Evolutionary conservation across 768 basidiomycete genomes (phyloP), one percentile per base, ranked within the genome.

Genomic region (Russula griseocarnosa): DNA sequence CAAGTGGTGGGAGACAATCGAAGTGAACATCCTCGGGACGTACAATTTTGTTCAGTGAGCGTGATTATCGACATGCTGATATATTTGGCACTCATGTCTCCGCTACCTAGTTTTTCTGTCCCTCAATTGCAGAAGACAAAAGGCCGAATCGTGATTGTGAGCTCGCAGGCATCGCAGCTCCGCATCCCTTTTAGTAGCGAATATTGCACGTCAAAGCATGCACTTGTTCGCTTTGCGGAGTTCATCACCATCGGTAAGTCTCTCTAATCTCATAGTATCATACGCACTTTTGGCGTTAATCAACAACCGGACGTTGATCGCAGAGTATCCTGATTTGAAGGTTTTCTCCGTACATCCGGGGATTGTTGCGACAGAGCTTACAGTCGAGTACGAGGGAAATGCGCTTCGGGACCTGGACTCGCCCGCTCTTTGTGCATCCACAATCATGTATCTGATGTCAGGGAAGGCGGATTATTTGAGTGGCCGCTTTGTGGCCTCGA

Each of bases 1-100:
- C 1, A 53, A n/a, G 20, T 66, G 65, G 65, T 66, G 61, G 65
- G 46, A 58, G 3, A 53, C 59, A 8, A 16, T 59, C 11, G 66
- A 67, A 7, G 40, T 64, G 58, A 67, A 64, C 11, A n/a, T 67
- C 7, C 62, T 57, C 20, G 66, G 66, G 3, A 38, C 58, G 1
- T 64, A 63, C 47, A 60, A 63, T 24, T 55, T 52, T 5, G 55
- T 49, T 6, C 58, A 63, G 66, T 66, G 28, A 30, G 51, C 22
- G 44, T 16, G 22, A 16, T 58, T 22, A 22, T 20, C 11, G 20
- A 32, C 3, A 30, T n/a, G n/a, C 3, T 3, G 18, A 56, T 30
- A 1, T 44, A 20, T 5, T 18, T 26, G 26, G 28, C 26, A 11
- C 5, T 34, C 28, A 32, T 32, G 22, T 38, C 13, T 14, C 3